Conservation (phyloP, 2,329 filamentous ascomycete genomes). For the Epicoccum sorghinum region DNA sequence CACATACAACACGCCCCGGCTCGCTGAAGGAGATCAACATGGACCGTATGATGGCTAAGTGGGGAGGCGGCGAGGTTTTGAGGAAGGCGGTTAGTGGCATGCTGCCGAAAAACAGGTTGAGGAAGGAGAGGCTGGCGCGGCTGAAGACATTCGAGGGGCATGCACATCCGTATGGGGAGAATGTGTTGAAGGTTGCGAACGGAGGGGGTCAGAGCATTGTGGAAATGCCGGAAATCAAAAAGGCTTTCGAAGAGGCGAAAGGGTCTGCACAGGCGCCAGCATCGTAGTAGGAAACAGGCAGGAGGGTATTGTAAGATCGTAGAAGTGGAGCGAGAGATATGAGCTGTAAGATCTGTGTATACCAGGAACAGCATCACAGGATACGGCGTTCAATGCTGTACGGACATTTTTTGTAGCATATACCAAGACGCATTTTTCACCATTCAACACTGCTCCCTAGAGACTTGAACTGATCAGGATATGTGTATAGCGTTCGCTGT, state of each 20-base stretch:
- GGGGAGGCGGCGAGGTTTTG: conserved; percentile 89
- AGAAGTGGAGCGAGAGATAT: not conserved
- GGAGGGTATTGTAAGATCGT: not conserved
- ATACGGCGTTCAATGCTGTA: conserved; percentile 12
- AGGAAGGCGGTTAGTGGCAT: conserved; percentile 93
- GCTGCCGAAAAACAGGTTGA: conserved; percentile 93
- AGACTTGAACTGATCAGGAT: too few species aligned
- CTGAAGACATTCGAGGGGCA: conserved; percentile 96
- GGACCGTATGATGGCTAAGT: conserved; percentile 93
- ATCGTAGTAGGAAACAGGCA: conserved; percentile 17
- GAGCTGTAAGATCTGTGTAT: conserved; percentile 16
- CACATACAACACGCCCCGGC: conserved; percentile 89
- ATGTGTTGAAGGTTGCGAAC: conserved; percentile 73
- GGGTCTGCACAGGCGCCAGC: conserved; percentile 19
- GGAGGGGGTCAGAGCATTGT: conserved; percentile 42
- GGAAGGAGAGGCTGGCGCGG: conserved; percentile 84
- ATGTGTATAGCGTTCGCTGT: too few species aligned
- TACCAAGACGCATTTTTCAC: conserved; percentile 3
- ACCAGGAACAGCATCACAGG: conserved; percentile 9
- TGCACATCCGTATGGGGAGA: conserved; percentile 88
- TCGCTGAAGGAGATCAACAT: conserved; percentile 87
- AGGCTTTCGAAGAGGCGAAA: conserved; percentile 38
- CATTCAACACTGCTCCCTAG: too few species aligned
- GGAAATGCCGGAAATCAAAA: conserved; percentile 47
- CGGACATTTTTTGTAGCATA: conserved; percentile 12